A percentile compares a stretch with the other conserved stretches of the same genome.
phyloP scores from a whole-genome alignment of 768 basidiomycete genomes.

The Tubosaeta brunneosetosa region DNA sequence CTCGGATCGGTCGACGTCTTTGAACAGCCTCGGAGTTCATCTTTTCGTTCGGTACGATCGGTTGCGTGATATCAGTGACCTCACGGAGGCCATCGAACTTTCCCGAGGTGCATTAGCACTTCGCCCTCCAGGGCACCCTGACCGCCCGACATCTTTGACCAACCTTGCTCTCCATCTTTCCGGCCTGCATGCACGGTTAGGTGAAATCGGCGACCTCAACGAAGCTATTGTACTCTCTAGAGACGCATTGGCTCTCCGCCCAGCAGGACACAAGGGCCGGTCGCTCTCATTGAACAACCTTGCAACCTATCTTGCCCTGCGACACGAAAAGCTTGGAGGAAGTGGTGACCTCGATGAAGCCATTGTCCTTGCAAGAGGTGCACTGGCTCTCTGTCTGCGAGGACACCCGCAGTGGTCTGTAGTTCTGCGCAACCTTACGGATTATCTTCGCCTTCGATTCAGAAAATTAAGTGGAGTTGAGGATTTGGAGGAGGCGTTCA shows the following conservation, averaged over 20 bases:
- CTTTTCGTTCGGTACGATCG: neutral
- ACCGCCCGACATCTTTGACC: neutral
- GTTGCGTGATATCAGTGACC: neutral
- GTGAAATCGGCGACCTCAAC: neutral
- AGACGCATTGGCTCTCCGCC: neutral
- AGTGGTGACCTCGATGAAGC: neutral
- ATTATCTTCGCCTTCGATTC: neutral
- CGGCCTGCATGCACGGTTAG: neutral
- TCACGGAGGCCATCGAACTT: neutral
- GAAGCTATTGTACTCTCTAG: neutral
- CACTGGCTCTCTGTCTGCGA: neutral
- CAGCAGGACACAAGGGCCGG: neutral
- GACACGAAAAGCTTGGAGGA: neutral
- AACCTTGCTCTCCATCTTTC: neutral
- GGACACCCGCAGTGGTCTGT: neutral
- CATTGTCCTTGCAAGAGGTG: neutral
- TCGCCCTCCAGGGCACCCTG: no score
- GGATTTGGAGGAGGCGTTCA: neutral
- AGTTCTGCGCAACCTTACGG: neutral
- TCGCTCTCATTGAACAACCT: neutral
- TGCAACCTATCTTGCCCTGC: neutral
- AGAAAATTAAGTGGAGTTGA: neutral
- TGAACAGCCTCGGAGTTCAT: neutral
- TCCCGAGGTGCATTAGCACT: no score
- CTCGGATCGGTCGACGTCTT: neutral